Conservation (phyloP, 2,329 filamentous ascomycete species). For the Arthrinium puccinioides region DNA sequence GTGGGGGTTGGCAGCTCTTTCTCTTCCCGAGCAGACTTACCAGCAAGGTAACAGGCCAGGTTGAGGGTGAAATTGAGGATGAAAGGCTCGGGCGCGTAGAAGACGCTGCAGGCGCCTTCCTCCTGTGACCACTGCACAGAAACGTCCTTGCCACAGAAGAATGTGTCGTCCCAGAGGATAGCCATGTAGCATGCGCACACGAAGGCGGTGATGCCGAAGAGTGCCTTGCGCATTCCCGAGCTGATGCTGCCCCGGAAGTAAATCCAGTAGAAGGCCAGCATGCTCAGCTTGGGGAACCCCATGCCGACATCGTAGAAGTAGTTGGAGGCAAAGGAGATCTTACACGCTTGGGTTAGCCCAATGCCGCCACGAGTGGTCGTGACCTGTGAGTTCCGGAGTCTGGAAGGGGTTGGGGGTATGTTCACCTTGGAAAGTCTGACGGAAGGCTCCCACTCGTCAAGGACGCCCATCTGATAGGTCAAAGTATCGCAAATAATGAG, state of each 20-base stretch:
- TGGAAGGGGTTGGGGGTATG: not conserved
- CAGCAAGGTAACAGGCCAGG: slow-evolving; percentile 23
- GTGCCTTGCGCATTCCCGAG: slow-evolving; percentile 17
- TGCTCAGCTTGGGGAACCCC: slow-evolving; percentile 27
- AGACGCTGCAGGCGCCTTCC: slow-evolving; percentile 27
- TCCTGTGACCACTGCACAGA: slow-evolving; percentile 27
- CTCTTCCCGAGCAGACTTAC: slow-evolving; percentile 9
- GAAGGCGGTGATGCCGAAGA: slow-evolving; percentile 24
- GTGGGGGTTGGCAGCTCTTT: no score
- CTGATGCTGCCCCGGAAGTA: slow-evolving; percentile 21
- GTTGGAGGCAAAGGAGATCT: slow-evolving; percentile 27
- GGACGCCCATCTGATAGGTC: slow-evolving; percentile 22
- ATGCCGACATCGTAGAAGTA: slow-evolving; percentile 29
- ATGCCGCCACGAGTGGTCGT: not conserved
- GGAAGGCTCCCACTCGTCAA: slow-evolving; percentile 21
- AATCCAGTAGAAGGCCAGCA: slow-evolving; percentile 28
- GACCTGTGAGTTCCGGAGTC: not conserved
- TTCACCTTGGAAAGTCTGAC: slow-evolving; percentile 24
- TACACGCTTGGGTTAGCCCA: not conserved
- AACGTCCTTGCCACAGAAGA: slow-evolving; percentile 26
- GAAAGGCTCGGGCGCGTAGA: slow-evolving; percentile 24
- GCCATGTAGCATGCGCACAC: slow-evolving; percentile 21
- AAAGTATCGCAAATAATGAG: slow-evolving; percentile 27
- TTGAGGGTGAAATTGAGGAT: slow-evolving; percentile 27
- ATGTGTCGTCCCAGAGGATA: slow-evolving; percentile 26